Conservation (phyloP, 345 rosid genomes). For the Fremontodendron californicum region DNA sequence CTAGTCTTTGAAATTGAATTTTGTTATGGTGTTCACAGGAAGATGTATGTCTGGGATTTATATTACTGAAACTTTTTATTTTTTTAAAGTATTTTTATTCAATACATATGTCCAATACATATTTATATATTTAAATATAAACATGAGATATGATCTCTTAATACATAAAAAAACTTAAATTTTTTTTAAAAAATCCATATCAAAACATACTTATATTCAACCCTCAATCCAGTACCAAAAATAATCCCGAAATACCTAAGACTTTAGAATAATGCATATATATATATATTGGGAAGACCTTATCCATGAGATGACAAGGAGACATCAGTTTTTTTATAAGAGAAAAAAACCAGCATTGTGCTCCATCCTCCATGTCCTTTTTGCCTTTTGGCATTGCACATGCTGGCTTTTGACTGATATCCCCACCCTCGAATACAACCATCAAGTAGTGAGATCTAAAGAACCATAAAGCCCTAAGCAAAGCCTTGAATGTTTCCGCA, state of each 20-base stretch:
- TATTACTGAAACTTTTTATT: too few species aligned
- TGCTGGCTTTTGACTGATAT: slow-evolving; percentile 56
- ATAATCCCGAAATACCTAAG: slow-evolving; percentile 22
- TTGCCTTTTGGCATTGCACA: slow-evolving; percentile 48
- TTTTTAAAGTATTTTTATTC: too few species aligned
- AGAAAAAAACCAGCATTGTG: slow-evolving; percentile 45
- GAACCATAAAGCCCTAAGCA: background rate
- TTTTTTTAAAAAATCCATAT: too few species aligned
- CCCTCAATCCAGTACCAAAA: slow-evolving; percentile 10
- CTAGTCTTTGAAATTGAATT: background rate
- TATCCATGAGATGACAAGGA: slow-evolving; percentile 28
- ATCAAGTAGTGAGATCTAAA: slow-evolving; percentile 20
- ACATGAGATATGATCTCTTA: too few species aligned
- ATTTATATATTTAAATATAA: too few species aligned
- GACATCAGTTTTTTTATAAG: slow-evolving; percentile 19
- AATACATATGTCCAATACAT: too few species aligned
- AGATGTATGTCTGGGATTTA: too few species aligned
- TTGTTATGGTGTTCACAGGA: background rate
- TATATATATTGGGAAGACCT: slow-evolving; percentile 4
- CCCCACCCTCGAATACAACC: slow-evolving; percentile 4
- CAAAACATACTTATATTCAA: too few species aligned
- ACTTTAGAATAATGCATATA: background rate
- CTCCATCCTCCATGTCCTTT: slow-evolving; percentile 70
- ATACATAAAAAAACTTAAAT: too few species aligned
- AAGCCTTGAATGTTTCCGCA: background rate